Base-by-base conservation (phyloP, 805 yeast genomes). In the Ogataea nitratoaversa region DNA sequence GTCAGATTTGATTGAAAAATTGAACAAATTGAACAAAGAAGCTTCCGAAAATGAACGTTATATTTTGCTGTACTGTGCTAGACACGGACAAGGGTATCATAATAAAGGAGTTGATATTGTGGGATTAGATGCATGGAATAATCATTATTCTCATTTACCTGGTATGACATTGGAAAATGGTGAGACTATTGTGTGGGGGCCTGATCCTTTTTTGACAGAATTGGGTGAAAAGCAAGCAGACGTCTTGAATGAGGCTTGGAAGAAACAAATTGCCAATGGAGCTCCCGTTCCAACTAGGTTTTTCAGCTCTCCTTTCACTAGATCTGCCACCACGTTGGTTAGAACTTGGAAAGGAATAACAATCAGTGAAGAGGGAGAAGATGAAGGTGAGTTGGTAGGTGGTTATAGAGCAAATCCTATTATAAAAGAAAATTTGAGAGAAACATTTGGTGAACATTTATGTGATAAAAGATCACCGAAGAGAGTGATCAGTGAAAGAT, bases 11-110 rank as follows among this genome's bases (percentile, higher is more conserved):
- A 49, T 53, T 23, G 30, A 28, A 1, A 60, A 64, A 24, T 38
- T 76, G 23, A 47, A 53, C 1, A 42, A 52, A 9, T 56, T 76
- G 46, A 74, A 74, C 45, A 37, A 40, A 2, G 32, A 50, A 5
- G 67, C 71, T 16, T 42, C 48, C 0, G 49, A 48, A 1, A 67
- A 71, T 43, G 79, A 63, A 31, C 42, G 46, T 27, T 76, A 66
- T 56, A 79, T 78, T 49, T 50, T 79, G 34, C 42, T 79, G 3
- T 70, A 76, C 35, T 65, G 76, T 39, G 81, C 82, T 9, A 68
- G 88, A 54, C 88, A 82, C 50, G 88, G 87, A 5, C 84, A 81
- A 56, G 88, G 87, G 0, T 74, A 61, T 53, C 89, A 82, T 47
- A 82, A 82, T 49, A 65, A 67, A 33, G 71, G 76, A 3, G 76